Evolutionary conservation across 306 rosid genomes (phyloP).

Genomic region (Fragaria iinumae): DNA sequence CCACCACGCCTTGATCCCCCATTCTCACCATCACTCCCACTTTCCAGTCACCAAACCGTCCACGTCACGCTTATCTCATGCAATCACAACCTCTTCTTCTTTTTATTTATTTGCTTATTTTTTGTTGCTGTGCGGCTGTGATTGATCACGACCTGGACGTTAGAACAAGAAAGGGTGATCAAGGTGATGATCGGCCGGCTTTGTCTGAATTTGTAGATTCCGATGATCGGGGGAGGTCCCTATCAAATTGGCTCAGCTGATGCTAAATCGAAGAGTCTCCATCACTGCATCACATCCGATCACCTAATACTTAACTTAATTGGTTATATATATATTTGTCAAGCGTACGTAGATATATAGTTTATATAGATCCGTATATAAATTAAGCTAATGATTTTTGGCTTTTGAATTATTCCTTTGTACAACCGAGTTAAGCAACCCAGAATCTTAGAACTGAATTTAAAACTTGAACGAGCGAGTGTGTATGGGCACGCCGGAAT

Average conservation of each 20-base stretch:
- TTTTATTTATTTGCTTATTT: neutral
- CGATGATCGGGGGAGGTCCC: neutral
- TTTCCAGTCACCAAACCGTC: neutral
- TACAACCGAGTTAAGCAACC: no score
- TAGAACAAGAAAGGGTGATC: neutral
- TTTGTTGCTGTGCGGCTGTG: neutral
- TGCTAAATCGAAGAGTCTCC: neutral
- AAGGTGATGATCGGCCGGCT: neutral
- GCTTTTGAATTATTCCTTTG: no score
- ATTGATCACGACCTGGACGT: neutral
- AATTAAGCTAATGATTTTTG: no score
- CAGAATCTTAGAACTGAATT: no score
- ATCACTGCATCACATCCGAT: no score
- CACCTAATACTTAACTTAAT: no score
- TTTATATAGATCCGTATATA: no score
- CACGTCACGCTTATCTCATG: conserved; percentile 12
- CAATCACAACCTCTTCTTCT: neutral
- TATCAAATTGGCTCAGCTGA: neutral
- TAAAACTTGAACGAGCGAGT: no score
- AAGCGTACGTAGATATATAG: no score
- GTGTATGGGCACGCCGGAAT: no score
- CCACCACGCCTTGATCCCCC: neutral
- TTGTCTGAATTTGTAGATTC: neutral
- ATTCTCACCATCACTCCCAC: neutral
- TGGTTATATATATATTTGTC: no score